Evolutionary conservation across 1,284 basidiomycete species (phyloP).

Genomic region (Cryptococcus sp.): DNA sequence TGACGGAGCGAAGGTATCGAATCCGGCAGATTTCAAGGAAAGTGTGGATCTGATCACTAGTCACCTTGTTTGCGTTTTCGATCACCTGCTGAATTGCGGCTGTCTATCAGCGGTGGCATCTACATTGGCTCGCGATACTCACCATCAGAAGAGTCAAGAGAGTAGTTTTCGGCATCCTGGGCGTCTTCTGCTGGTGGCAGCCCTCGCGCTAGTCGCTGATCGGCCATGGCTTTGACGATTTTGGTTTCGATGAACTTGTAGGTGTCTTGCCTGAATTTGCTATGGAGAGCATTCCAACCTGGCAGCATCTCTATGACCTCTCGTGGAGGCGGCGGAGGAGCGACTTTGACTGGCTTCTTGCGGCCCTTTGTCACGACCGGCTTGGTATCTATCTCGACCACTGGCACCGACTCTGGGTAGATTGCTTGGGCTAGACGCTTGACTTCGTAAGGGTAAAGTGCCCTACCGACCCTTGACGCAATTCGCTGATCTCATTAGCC

Average conservation of each 20-base stretch:
- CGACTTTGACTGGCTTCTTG: constrained; percentile 10
- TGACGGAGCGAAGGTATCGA: constrained; percentile 88
- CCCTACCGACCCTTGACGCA: constrained; percentile 56
- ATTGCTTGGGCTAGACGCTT: constrained; percentile 63
- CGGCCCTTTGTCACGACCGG: constrained; percentile 3
- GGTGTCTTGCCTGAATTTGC: constrained; percentile 72
- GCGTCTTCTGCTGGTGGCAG: constrained; percentile 68
- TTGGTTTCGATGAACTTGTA: constrained; percentile 67
- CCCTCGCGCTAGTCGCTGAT: constrained; percentile 67
- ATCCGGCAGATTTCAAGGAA: constrained; percentile 88
- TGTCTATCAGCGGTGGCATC: constrained; percentile 9
- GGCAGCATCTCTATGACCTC: constrained; percentile 20
- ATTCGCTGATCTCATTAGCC: constrained; percentile 54
- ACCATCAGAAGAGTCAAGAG: constrained; percentile 35
- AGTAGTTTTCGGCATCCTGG: constrained; percentile 59
- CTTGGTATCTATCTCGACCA: background rate
- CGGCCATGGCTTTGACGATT: constrained; percentile 66
- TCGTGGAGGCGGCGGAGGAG: constrained; percentile 4
- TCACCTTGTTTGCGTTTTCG: constrained; percentile 87
- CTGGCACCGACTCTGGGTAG: constrained; percentile 35
- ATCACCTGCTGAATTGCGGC: constrained; percentile 61
- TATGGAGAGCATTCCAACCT: constrained; percentile 57
- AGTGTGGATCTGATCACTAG: constrained; percentile 66
- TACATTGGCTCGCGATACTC: constrained; percentile 6
- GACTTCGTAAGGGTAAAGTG: constrained; percentile 85